Evolutionary conservation across 192 early-diverging fungal species (phyloP).

Genomic region (Podila verticillata): DNA sequence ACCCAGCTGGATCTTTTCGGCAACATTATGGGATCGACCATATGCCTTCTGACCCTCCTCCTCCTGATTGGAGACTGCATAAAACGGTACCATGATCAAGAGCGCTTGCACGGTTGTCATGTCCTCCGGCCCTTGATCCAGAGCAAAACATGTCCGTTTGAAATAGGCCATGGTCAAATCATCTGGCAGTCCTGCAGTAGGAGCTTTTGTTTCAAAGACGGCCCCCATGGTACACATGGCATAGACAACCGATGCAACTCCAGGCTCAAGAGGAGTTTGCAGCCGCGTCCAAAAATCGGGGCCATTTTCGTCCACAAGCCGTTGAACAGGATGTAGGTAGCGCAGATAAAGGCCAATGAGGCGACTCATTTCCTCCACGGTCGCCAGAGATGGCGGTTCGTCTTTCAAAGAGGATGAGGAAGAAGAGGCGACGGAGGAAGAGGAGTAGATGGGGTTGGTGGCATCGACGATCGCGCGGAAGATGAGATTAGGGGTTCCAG

Average conservation of each 20-base stretch:
- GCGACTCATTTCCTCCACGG: slow-evolving; percentile 10
- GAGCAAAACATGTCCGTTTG: not conserved
- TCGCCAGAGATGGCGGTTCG: not conserved
- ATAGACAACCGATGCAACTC: slow-evolving; percentile 32
- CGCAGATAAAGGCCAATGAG: slow-evolving; percentile 27
- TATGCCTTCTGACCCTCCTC: not conserved
- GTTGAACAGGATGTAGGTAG: slow-evolving; percentile 31
- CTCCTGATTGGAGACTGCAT: slow-evolving; percentile 3
- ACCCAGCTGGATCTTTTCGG: slow-evolving; percentile 17
- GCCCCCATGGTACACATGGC: slow-evolving; percentile 44
- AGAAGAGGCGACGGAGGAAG: not conserved
- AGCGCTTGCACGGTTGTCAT: slow-evolving; percentile 26
- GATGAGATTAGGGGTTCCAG: slow-evolving; percentile 19
- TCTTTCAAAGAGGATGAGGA: too few species aligned
- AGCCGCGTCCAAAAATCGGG: slow-evolving; percentile 38
- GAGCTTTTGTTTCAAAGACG: slow-evolving; percentile 3
- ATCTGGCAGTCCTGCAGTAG: slow-evolving; percentile 5
- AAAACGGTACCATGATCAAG: slow-evolving; percentile 19
- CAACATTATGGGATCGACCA: not conserved
- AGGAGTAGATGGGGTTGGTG: not conserved
- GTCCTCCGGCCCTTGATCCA: slow-evolving; percentile 14
- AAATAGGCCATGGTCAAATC: slow-evolving; percentile 15
- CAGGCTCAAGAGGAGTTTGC: slow-evolving; percentile 16
- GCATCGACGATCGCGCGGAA: slow-evolving; percentile 21
- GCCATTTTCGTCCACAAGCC: slow-evolving; percentile 18